Percentiles rank a stretch among this genome's conserved stretches.
These are phyloP conservation scores for Epichloe amarillans DNA, from an alignment of 2,329 filamentous ascomycete species.

Conservation along the genomic window DNA sequence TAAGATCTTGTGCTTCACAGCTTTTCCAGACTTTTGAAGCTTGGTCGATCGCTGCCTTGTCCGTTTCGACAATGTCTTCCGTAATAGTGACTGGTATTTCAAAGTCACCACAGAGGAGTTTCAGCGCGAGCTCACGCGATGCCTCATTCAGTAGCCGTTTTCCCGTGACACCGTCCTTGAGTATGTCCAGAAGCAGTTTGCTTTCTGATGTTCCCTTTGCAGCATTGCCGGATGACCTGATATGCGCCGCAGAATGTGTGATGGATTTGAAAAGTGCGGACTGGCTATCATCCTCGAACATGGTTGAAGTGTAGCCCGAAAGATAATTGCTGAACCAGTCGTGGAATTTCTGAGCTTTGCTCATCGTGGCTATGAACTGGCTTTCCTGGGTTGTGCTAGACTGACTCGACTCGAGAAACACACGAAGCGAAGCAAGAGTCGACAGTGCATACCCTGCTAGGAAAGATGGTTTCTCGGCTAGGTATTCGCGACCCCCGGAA, in stretches of 20 bases:
- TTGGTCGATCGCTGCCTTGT: constrained; percentile 48
- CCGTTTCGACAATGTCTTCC: constrained; percentile 56
- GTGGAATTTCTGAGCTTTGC: constrained; percentile 63
- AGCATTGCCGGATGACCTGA: constrained; percentile 56
- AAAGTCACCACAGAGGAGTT: constrained; percentile 65
- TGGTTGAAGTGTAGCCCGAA: constrained; percentile 42
- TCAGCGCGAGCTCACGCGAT: constrained; percentile 57
- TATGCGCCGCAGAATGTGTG: constrained; percentile 52
- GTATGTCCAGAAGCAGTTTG: constrained; percentile 62
- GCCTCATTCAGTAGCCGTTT: constrained; percentile 54
- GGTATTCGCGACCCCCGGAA: constrained; percentile 52
- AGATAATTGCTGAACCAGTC: constrained; percentile 65
- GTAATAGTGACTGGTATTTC: constrained; percentile 29
- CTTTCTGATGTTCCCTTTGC: constrained; percentile 62
- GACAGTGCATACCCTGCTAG: constrained; percentile 69
- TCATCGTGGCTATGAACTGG: constrained; percentile 65
- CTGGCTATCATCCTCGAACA: constrained; percentile 34
- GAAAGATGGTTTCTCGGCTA: constrained; percentile 57
- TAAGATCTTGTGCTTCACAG: constrained; percentile 49
- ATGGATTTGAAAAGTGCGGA: constrained; percentile 51
- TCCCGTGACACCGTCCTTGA: constrained; percentile 55
- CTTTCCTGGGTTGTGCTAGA: constrained; percentile 75
- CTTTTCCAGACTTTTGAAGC: constrained; percentile 64
- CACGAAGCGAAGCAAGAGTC: constrained; percentile 62
- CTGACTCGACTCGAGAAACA: constrained; percentile 61